Evolutionary conservation across 2,329 filamentous ascomycete species (phyloP), one percentile per base, ranked within the genome.

Genomic region (Pseudohalonectria lignicola): DNA sequence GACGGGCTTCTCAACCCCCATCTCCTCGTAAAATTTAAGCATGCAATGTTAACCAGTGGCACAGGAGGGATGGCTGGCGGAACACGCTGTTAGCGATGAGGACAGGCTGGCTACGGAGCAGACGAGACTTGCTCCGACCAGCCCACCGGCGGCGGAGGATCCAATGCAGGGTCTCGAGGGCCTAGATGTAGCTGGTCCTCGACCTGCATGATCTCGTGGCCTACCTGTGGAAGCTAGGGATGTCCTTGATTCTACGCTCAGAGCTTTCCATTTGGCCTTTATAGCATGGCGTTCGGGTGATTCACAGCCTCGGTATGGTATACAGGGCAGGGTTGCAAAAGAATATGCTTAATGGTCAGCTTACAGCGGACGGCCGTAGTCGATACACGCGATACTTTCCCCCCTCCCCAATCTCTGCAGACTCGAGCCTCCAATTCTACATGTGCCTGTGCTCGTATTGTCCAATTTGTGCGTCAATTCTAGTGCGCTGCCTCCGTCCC

Each of bases 151-250:
- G 32, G 71, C 74, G 1, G 75, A 81, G 49, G 87, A 96, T 62
- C 86, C 90, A 4, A 98, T 98, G 92, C 86, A 95, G 62, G 90
- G 88, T 25, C 65, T 98, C 6, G 88, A 96, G 58, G 86, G 84
- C 13, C 67, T 96, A 39, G 93, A 96, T 60, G 85, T 96, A 50
- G 93, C 90, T 39, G 93, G 93, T 8, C 92, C 92, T 11, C 88
- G 85, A 59, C 81, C 74, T 39, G 79, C 76, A 53, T 92, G 57
- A 74, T n/a, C n/a, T 12, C n/a, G n/a, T n/a, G n/a, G n/a, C n/a
- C n/a, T n/a, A n/a, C n/a, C n/a, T n/a, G n/a, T n/a, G n/a, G n/a
- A n/a, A n/a, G n/a, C n/a, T n/a, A n/a, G n/a, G n/a, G n/a, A n/a
- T n/a, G n/a, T n/a, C n/a, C n/a, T n/a, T n/a, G n/a, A n/a, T n/a